A percentile compares a stretch with the other conserved stretches of the same genome.
Evolutionary conservation across 768 basidiomycete species (phyloP).

Genomic region (Naganishia antarctica): DNA sequence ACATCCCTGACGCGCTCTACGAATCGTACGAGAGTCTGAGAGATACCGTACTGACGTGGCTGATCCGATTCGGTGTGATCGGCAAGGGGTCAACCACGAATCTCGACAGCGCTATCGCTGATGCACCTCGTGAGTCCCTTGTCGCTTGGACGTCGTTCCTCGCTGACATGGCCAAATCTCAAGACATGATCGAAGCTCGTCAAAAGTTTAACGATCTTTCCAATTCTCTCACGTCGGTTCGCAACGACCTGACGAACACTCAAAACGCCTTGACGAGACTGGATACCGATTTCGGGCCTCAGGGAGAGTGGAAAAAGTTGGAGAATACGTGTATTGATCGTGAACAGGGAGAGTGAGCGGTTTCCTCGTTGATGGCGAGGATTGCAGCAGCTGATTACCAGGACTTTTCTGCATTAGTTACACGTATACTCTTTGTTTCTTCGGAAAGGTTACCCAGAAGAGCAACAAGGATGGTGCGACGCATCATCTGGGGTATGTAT

Average conservation of each 20-base stretch:
- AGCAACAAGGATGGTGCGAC: slow-evolving; percentile 69
- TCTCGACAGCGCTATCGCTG: slow-evolving; percentile 21
- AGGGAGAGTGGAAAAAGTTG: slow-evolving; percentile 96
- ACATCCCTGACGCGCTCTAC: slow-evolving; percentile 75
- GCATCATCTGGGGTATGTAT: slow-evolving; percentile 75
- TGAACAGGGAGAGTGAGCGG: slow-evolving; percentile 80
- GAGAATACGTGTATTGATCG: slow-evolving; percentile 73
- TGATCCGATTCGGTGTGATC: slow-evolving; percentile 63
- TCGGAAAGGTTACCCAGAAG: slow-evolving; percentile 80
- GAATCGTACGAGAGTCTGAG: slow-evolving; percentile 69
- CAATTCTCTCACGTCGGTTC: slow-evolving; percentile 62
- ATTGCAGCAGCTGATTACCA: too few species aligned
- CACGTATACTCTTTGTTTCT: slow-evolving; percentile 89
- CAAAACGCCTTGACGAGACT: slow-evolving; percentile 62
- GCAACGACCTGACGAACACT: slow-evolving; percentile 50
- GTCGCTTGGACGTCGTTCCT: not conserved
- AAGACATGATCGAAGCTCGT: slow-evolving; percentile 48
- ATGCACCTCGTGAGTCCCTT: slow-evolving; percentile 40
- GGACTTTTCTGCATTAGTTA: slow-evolving; percentile 59
- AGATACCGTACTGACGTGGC: slow-evolving; percentile 59
- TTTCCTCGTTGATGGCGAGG: not conserved
- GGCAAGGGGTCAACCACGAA: slow-evolving; percentile 33
- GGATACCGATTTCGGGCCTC: slow-evolving; percentile 62
- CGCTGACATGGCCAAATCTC: slow-evolving; percentile 7
- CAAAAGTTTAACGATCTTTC: slow-evolving; percentile 40